These are phyloP conservation scores for Thozetella sp. DNA, from an alignment of 495 filamentous ascomycete genomes.

Conservation along the genomic window DNA sequence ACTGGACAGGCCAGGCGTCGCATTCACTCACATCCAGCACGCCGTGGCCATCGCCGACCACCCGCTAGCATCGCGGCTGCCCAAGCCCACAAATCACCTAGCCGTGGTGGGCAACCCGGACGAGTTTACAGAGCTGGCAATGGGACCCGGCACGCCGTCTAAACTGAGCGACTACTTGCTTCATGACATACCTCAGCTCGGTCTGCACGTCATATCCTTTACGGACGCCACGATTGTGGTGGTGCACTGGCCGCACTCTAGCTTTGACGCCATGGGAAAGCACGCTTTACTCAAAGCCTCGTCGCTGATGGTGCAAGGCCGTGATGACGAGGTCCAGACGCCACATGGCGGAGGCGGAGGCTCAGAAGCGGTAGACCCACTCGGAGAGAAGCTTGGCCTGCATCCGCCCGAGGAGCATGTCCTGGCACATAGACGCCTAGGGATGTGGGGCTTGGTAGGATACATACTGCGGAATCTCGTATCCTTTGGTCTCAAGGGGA, in stretches of 20 bases:
- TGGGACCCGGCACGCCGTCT: conserved; percentile 17
- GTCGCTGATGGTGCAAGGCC: conserved; percentile 18
- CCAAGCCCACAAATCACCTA: conserved; percentile 16
- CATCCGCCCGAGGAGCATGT: conserved; percentile 18
- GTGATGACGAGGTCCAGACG: conserved; percentile 17
- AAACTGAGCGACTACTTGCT: conserved; percentile 23
- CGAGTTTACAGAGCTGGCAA: conserved; percentile 19
- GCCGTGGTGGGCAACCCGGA: conserved; percentile 22
- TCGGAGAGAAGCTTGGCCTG: too few relatives aligned
- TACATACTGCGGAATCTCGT: conserved; percentile 24
- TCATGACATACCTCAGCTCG: conserved; percentile 16
- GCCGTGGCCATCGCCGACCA: conserved; percentile 25
- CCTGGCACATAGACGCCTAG: conserved; percentile 15
- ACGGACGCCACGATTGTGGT: conserved; percentile 28
- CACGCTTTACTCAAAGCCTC: conserved; percentile 21
- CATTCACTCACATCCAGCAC: conserved; percentile 27
- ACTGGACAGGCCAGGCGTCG: conserved; percentile 27
- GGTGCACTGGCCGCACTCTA: conserved; percentile 30
- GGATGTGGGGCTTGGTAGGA: conserved; percentile 20
- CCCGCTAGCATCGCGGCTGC: conserved; percentile 29
- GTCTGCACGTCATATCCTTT: conserved; percentile 29
- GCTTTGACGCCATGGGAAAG: conserved; percentile 25
- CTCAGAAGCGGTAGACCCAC: too few relatives aligned
- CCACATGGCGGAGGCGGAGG: conserved; percentile 17
- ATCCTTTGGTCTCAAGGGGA: conserved; percentile 23